These are phyloP conservation scores for Solanum clarkiae DNA, from an alignment of 257 asterid species.

Conservation along the genomic window DNA sequence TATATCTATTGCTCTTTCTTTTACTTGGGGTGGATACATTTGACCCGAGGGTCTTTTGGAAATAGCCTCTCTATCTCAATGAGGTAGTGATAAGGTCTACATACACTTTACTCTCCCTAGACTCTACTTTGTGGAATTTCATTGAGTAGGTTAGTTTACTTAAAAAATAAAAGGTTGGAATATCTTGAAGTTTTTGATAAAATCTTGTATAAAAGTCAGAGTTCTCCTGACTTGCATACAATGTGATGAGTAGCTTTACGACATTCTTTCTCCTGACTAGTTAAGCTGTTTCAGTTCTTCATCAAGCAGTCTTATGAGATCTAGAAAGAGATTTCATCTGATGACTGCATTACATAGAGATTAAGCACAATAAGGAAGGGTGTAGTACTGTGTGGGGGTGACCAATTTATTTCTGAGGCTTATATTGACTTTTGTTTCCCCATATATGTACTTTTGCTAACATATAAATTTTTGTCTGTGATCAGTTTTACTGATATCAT, in stretches of 20 bases:
- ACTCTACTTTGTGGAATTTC: too few species aligned
- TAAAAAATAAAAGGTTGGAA: not conserved
- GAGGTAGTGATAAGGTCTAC: too few species aligned
- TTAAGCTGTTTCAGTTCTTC: not conserved
- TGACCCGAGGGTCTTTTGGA: too few species aligned
- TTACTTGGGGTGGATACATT: too few species aligned
- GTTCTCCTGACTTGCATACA: not conserved
- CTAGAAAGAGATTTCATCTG: not conserved
- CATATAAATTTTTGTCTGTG: not conserved
- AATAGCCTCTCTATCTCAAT: too few species aligned
- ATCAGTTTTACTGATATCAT: not conserved
- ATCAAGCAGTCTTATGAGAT: not conserved
- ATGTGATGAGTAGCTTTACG: not conserved
- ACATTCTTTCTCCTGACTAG: not conserved
- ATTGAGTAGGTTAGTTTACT: too few species aligned
- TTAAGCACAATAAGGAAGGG: not conserved
- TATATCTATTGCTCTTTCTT: too few species aligned
- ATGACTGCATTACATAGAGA: not conserved
- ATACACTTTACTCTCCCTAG: too few species aligned
- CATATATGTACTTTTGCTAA: not conserved
- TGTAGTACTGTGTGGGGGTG: not conserved
- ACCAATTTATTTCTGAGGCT: not conserved
- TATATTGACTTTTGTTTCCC: not conserved
- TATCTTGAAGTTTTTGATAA: not conserved
- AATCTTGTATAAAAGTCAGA: not conserved